These are phyloP conservation scores for Hyphopichia wangnamkhiaoensis DNA, from an alignment of 1,139 yeast species.

Conservation along the genomic window DNA sequence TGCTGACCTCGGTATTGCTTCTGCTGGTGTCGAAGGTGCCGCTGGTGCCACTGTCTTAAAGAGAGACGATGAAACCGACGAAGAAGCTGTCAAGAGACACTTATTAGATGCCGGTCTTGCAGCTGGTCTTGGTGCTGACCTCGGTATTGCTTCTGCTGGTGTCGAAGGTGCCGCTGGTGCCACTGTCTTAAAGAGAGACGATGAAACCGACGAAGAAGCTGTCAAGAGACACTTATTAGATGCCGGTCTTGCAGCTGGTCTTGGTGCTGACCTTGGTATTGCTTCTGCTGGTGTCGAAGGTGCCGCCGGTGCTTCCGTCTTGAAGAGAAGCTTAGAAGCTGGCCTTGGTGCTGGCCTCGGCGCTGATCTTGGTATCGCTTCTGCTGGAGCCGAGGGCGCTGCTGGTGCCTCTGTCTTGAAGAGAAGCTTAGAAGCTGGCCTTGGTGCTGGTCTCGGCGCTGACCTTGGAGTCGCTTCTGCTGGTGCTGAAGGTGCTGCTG, in stretches of 20 bases:
- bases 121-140: constrained; percentile 6
- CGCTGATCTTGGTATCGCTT: constrained; percentile 1
- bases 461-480: constrained; percentile 7
- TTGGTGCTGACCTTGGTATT: constrained; percentile 11
- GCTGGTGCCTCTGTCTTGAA: constrained; percentile 10
- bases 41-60: constrained; percentile 7
- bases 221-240: constrained; percentile 7
- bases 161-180: constrained; percentile 7
- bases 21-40: constrained; percentile 7
- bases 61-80: constrained; percentile 5
- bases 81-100: constrained; percentile 11
- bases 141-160: constrained; percentile 4
- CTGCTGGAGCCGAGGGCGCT: constrained; percentile 6
- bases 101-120: constrained; percentile 5
- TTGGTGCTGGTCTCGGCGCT: constrained; percentile 14
- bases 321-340: constrained; percentile 2
- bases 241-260: constrained; percentile 6
- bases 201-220: constrained; percentile 3
- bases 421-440: constrained; percentile 11
- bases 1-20: constrained; percentile 12
- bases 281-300: constrained; percentile 1
- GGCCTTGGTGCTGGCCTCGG: constrained; percentile 5
- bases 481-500: constrained; percentile 2
- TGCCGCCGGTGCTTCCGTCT: not conserved
- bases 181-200: constrained; percentile 14